Base-by-base conservation (phyloP, 108 stramenopile species). In the Cyclostephanos invisitatus region DNA sequence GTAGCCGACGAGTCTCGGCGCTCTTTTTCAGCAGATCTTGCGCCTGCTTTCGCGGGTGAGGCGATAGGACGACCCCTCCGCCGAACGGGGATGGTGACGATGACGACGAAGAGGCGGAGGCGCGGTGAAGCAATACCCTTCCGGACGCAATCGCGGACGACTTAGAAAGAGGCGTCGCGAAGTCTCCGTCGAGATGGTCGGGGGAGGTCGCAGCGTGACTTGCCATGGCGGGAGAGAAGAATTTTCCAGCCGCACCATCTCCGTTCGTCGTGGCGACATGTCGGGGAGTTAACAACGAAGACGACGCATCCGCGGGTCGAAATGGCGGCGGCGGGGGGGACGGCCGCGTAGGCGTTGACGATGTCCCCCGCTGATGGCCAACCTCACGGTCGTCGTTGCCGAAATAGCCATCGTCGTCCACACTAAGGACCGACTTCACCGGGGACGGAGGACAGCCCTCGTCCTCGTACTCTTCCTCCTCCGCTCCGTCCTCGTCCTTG, bases 1-100 rank as follows among this genome's bases (percentile, higher is more conserved):
- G 51, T 17, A 68, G 49, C 25, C 71, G 58, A 32, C 72, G 59
- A 1, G 78, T 80, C 69, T 80, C 78, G 12, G 78, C 78, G 51
- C 71, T 73, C 35, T 72, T 72, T 59, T 70, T 80, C 28, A 80
- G 28, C 15, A 80, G 40, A 11, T 80, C 72, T 11, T 51, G 35
- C 0, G 71, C 78, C 67, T 73, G 61, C 14, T 46, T 42, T 7
- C 67, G 32, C 8, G 67, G 77, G 53, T 78, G 51, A 0, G 78
- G 78, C 17, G 78, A 80, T 7, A 65, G 11, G 8, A 3, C 60
- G n/a, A 20, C 62, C 15, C 35, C 40, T 0, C 50, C 12, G 10
- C 37, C 44, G 15, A 24, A 71, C 0, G 51, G 54, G 18, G 68
- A 46, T 28, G 55, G 55, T 3, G 48, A 56, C 35, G 49, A 17